Evolutionary conservation across 805 yeast genomes (phyloP).

Genomic region (Metschnikowia vanudenii): DNA sequence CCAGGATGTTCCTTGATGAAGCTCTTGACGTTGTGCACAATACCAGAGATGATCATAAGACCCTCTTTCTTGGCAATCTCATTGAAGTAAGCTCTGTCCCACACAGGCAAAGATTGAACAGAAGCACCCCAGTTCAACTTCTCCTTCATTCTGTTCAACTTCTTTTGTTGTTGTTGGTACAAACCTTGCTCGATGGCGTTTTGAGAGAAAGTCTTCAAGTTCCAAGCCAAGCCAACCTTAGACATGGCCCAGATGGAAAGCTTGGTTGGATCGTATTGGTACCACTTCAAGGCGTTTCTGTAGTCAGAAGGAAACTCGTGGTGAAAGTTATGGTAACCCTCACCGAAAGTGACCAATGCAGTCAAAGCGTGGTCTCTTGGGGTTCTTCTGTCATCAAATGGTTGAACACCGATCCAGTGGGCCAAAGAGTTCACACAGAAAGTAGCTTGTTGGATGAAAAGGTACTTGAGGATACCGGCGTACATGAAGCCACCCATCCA

Average conservation of each 20-base stretch:
- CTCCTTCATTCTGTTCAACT: conserved; percentile 60
- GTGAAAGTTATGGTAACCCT: conserved; percentile 88
- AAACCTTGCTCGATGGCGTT: conserved; percentile 81
- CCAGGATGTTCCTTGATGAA: conserved; percentile 82
- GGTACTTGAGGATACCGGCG: conserved; percentile 70
- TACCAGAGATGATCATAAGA: conserved; percentile 70
- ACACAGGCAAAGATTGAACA: conserved; percentile 63
- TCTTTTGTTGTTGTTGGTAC: conserved; percentile 81
- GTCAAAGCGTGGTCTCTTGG: conserved; percentile 82
- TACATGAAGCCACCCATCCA: conserved; percentile 72
- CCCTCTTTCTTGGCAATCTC: conserved; percentile 54
- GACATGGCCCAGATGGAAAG: conserved; percentile 56
- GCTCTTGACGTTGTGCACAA: conserved; percentile 70
- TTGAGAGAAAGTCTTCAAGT: conserved; percentile 73
- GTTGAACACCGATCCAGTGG: conserved; percentile 84
- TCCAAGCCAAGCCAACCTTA: conserved; percentile 66
- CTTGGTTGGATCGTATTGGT: conserved; percentile 85
- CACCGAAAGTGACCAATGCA: conserved; percentile 83
- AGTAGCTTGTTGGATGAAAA: conserved; percentile 77
- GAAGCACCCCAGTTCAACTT: conserved; percentile 75
- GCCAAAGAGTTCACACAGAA: conserved; percentile 85
- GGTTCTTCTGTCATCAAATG: conserved; percentile 83
- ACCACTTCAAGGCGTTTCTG: conserved; percentile 85
- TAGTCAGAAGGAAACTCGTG: conserved; percentile 89
- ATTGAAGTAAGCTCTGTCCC: conserved; percentile 65